phyloP scores from a whole-genome alignment of 495 filamentous ascomycete genomes.

The Lasiosphaeria miniovina region DNA sequence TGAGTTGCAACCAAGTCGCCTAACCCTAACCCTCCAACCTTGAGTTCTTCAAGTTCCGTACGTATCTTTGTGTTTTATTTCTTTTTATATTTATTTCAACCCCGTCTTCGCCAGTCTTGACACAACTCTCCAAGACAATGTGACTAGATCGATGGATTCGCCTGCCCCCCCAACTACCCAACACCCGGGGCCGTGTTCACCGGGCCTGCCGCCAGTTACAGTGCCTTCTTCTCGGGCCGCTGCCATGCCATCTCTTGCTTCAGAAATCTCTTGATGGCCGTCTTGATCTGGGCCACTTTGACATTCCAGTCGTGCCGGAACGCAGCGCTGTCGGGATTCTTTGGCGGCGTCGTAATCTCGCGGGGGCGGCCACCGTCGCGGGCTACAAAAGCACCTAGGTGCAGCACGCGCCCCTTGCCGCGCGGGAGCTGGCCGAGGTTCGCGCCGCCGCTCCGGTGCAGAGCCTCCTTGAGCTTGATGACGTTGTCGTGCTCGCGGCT shows the following conservation, averaged over 20 bases:
- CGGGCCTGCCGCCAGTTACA: too few relatives aligned
- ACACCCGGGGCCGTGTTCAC: too few relatives aligned
- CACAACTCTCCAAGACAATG: too few relatives aligned
- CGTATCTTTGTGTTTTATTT: too few relatives aligned
- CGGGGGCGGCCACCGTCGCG: neutral
- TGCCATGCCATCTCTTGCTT: constrained; percentile 24
- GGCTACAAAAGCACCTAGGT: constrained; percentile 20
- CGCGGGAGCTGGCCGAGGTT: neutral
- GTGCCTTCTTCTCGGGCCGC: constrained; percentile 19
- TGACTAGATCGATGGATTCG: too few relatives aligned
- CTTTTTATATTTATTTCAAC: too few relatives aligned
- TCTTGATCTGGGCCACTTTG: constrained; percentile 22
- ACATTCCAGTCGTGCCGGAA: constrained; percentile 16
- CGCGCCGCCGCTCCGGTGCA: neutral
- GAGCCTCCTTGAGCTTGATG: constrained; percentile 20
- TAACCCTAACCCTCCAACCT: too few relatives aligned
- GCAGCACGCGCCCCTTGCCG: constrained; percentile 23
- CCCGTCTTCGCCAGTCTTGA: too few relatives aligned
- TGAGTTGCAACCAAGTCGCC: too few relatives aligned
- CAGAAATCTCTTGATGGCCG: constrained; percentile 23
- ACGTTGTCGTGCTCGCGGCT: constrained; percentile 26
- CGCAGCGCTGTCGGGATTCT: neutral
- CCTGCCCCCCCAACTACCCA: too few relatives aligned
- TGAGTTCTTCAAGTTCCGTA: too few relatives aligned
- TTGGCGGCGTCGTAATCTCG: constrained; percentile 3